Conservation (phyloP, 495 filamentous ascomycete genomes). For the Venustampulla echinocandica region DNA sequence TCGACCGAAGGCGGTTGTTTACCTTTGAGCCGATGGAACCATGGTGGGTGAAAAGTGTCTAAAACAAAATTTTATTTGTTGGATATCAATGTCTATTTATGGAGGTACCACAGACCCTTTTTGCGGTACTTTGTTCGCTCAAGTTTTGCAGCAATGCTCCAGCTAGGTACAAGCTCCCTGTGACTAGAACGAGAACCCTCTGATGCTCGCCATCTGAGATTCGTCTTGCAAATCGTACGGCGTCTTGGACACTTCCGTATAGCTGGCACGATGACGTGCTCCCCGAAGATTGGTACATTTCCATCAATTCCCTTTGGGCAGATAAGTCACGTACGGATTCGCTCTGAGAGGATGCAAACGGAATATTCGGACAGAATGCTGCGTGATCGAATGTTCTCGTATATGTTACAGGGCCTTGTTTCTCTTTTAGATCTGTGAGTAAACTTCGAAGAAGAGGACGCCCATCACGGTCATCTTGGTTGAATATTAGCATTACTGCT, state of each 20-base stretch:
- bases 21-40: background rate
- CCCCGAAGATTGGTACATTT: background rate
- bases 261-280: slow-evolving; percentile 1
- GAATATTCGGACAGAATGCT: background rate
- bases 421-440: background rate
- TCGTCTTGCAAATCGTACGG: slow-evolving; percentile 60
- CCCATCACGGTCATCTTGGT: slow-evolving; percentile 81
- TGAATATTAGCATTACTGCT: slow-evolving; percentile 66
- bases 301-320: background rate
- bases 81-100: background rate
- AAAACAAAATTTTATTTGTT: background rate
- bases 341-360: background rate
- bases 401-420: background rate
- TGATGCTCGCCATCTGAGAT: slow-evolving; percentile 19
- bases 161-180: slow-evolving; percentile 82
- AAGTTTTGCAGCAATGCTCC: slow-evolving; percentile 29
- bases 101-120: background rate
- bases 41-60: background rate
- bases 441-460: slow-evolving; percentile 48
- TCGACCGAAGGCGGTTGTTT: background rate
- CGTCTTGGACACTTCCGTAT: slow-evolving; percentile 58
- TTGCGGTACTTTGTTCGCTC: background rate
- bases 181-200: slow-evolving; percentile 44
- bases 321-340: background rate
- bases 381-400: slow-evolving; percentile 12